Evolutionary conservation across 768 basidiomycete genomes (phyloP).

Genomic region (Leccinellum albellum): DNA sequence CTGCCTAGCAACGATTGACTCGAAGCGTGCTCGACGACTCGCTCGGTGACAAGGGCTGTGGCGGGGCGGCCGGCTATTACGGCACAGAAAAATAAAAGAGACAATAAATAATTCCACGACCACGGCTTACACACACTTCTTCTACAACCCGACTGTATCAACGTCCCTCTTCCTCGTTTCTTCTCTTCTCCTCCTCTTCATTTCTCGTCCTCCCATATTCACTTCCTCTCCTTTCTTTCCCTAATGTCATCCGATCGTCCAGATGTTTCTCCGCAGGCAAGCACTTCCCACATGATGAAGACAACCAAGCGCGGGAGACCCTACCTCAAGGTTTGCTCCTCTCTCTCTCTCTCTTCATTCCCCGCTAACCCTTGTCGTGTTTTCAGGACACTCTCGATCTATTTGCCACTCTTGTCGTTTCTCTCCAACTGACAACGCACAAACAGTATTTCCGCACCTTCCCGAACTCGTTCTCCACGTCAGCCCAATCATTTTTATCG

Average conservation of each 20-base stretch:
- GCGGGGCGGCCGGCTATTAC: conserved; percentile 18
- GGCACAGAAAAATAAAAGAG: conserved; percentile 11
- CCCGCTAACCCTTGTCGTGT: background rate
- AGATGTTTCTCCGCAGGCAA: conserved; percentile 44
- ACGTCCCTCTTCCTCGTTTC: conserved; percentile 28
- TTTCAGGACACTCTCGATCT: conserved; percentile 93
- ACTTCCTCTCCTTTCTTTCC: conserved; percentile 21
- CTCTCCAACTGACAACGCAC: conserved; percentile 81
- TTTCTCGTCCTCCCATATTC: conserved; percentile 20
- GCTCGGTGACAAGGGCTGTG: conserved; percentile 8
- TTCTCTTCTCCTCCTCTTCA: conserved; percentile 29
- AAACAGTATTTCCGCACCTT: conserved; percentile 96
- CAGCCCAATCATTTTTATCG: conserved; percentile 31
- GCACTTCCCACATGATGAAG: conserved; percentile 96
- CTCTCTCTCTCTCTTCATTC: conserved; percentile 4
- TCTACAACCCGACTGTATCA: conserved; percentile 12
- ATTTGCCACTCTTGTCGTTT: conserved; percentile 94
- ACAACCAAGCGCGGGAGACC: conserved; percentile 94
- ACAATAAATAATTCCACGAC: conserved; percentile 29
- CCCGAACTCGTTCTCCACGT: conserved; percentile 95
- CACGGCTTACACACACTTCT: conserved; percentile 12
- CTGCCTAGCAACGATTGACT: background rate
- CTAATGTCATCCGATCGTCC: conserved; percentile 30
- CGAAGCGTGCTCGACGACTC: background rate
- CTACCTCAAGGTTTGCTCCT: conserved; percentile 71